Evolutionary conservation across 176 grass and related monocot genomes (phyloP).

Genomic region (Aegilops tauschii): DNA sequence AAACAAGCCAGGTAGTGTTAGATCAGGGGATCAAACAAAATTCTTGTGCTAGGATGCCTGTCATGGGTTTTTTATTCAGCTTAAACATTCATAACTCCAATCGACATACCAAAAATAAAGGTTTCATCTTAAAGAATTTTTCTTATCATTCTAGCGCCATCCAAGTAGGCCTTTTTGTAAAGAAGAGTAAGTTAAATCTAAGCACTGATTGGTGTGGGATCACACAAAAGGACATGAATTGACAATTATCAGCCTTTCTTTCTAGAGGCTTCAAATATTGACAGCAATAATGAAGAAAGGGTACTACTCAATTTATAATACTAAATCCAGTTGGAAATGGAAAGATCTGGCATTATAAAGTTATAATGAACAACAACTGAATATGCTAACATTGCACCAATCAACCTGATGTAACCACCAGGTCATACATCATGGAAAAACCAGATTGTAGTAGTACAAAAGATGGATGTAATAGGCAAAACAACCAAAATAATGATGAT

Average conservation of each 20-base stretch:
- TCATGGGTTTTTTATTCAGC: background rate
- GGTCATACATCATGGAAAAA: constrained; percentile 9
- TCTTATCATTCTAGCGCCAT: too few species aligned
- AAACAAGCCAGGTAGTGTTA: background rate
- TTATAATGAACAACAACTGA: constrained; percentile 15
- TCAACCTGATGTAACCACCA: constrained; percentile 15
- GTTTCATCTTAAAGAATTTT: background rate
- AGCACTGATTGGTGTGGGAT: background rate
- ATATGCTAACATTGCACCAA: constrained; percentile 23
- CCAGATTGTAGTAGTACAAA: background rate
- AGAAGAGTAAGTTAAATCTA: background rate
- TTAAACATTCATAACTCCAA: background rate
- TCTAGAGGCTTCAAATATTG: background rate
- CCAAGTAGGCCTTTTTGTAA: background rate
- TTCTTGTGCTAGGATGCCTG: background rate
- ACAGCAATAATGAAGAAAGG: constrained; percentile 30
- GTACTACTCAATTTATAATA: constrained; percentile 4
- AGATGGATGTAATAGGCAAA: background rate
- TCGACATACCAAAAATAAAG: background rate
- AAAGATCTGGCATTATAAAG: background rate
- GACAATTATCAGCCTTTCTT: background rate
- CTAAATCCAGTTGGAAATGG: background rate
- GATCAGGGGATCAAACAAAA: background rate
- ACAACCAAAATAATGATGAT: background rate
- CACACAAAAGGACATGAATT: constrained; percentile 5